phyloP scores from a whole-genome alignment of 2,329 filamentous ascomycete genomes.

The Alternaria ethzedia region DNA sequence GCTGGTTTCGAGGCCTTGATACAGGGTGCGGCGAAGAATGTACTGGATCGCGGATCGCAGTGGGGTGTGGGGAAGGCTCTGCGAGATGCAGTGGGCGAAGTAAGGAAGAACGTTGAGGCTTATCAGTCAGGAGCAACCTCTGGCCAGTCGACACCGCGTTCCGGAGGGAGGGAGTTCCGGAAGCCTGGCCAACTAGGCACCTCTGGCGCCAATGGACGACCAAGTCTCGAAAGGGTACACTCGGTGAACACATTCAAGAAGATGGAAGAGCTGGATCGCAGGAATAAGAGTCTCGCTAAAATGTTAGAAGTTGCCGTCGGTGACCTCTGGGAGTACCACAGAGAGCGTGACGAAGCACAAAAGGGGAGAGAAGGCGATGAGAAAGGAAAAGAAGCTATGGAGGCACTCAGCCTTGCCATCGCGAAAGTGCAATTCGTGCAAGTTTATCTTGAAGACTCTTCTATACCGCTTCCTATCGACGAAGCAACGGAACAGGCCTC shows the following conservation, averaged over 20 bases:
- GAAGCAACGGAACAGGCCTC: conserved; percentile 40
- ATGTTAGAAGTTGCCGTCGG: conserved; percentile 72
- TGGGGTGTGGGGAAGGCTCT: conserved; percentile 82
- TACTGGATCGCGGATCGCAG: conserved; percentile 75
- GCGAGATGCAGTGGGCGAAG: conserved; percentile 80
- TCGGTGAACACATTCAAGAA: conserved; percentile 36
- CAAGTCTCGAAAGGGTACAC: conserved; percentile 25
- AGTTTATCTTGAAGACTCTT: conserved; percentile 57
- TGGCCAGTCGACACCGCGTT: conserved; percentile 40
- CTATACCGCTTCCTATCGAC: conserved; percentile 51
- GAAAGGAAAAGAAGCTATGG: conserved; percentile 42
- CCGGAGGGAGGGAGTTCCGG: conserved; percentile 45
- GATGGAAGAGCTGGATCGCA: conserved; percentile 61
- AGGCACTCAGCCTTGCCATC: conserved; percentile 55
- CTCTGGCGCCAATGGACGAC: conserved; percentile 16
- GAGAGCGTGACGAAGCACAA: conserved; percentile 54
- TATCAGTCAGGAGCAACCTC: conserved; percentile 56
- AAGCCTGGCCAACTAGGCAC: conserved; percentile 37
- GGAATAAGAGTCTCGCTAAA: conserved; percentile 70
- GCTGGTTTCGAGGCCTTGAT: conserved; percentile 70
- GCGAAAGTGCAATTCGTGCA: conserved; percentile 60
- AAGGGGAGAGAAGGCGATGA: conserved; percentile 35
- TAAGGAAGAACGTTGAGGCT: conserved; percentile 75
- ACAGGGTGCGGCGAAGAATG: conserved; percentile 76
- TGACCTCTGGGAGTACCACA: conserved; percentile 67